Base-by-base conservation (phyloP, 1,284 basidiomycete species). In the Nidula niveotomentosa region DNA sequence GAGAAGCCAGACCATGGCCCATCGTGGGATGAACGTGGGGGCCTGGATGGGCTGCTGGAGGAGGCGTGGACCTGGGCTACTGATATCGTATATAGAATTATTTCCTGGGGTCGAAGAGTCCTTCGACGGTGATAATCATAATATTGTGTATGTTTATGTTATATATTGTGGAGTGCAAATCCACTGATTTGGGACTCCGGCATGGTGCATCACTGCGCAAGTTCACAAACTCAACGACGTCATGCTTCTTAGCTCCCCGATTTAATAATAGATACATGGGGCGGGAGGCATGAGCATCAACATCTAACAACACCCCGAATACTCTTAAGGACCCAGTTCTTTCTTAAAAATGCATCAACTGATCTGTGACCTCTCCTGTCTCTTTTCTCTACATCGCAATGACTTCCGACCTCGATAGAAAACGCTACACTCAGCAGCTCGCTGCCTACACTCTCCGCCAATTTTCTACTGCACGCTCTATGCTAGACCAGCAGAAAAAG, bases 21-120 rank as follows among this genome's bases (percentile, higher is more conserved):
- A 1, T 85, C 84, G 54, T 82, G 81, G 75, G 82, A 83, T 58
- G 78, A 80, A 54, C 75, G 80, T 35, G 85, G 85, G 1, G 83
- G 84, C 13, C 68, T 88, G n/a, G 83, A 86, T 62, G 83, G 79
- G 8, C 65, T 83, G 35, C 64, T 86, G 35, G 86, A 88, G 65
- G 83, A 87, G 58, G 67, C 78, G 36, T 86, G 84, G 83, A 78
- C 74, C 36, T 84, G 83, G 81, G 71, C 72, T n/a, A 70, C 67
- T 52, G 68, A 69, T 54, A 60, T 73, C 51, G 59, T 72, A 49
- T 66, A 73, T 54, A 72, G 66, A 58, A 59, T 72, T 49, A 49
- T 74, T 37, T 67, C 69, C 23, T 79, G 76, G 76, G 72, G 72
- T 58, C 66, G 72, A 52, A 69, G 73, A 52, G 54, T 78, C 30